Percentiles rank a stretch among this genome's conserved stretches.
These are phyloP conservation scores for Lentinula novae-zelandiae DNA, from an alignment of 1,284 basidiomycete genomes.

Conservation along the genomic window DNA sequence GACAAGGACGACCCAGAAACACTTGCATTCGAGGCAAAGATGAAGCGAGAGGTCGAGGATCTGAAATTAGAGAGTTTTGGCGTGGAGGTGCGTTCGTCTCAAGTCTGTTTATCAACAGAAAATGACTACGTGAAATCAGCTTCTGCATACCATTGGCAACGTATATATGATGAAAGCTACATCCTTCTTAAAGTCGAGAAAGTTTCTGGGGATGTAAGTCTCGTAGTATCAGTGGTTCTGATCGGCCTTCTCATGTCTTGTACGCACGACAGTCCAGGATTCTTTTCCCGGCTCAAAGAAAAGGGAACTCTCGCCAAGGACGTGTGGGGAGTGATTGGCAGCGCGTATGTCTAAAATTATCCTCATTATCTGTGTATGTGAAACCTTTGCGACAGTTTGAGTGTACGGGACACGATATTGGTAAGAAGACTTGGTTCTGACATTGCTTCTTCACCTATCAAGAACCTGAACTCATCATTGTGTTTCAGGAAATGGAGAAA, in stretches of 20 bases:
- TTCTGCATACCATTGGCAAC: constrained; percentile 82
- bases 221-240: neutral
- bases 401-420: constrained; percentile 64
- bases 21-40: constrained; percentile 69
- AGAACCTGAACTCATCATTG: neutral
- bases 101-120: neutral
- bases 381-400: constrained; percentile 40
- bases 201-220: constrained; percentile 84
- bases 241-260: neutral
- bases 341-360: constrained; percentile 60
- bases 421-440: constrained; percentile 22
- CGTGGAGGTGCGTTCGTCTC: constrained; percentile 66
- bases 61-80: constrained; percentile 98
- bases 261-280: constrained; percentile 65
- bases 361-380: neutral
- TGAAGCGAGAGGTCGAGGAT: constrained; percentile 90
- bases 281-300: constrained; percentile 94
- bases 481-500: constrained; percentile 80
- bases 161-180: constrained; percentile 94
- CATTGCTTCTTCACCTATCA: neutral
- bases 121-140: constrained; percentile 32
- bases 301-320: constrained; percentile 92
- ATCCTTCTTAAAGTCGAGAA: constrained; percentile 88
- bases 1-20: constrained; percentile 86
- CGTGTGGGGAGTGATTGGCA: constrained; percentile 90